A percentile compares a stretch with the other conserved stretches of the same genome.
phyloP scores from a whole-genome alignment of 2,329 filamentous ascomycete genomes.

The Colletotrichum sp. region DNA sequence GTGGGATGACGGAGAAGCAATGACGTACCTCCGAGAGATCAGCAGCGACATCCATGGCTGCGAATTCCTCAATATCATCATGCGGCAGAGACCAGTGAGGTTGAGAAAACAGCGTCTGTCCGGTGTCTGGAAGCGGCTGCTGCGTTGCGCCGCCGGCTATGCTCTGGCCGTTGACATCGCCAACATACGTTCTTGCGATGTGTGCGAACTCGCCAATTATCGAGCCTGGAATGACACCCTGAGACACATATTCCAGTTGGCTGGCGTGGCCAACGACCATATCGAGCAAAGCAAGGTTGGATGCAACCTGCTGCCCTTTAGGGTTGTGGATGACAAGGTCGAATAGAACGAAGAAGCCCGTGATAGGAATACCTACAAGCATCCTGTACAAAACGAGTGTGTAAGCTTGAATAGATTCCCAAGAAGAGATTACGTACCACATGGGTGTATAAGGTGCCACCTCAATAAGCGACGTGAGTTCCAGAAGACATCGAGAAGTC shows the following conservation, averaged over 20 bases:
- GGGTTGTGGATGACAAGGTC: constrained; percentile 42
- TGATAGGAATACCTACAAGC: constrained; percentile 38
- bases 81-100: neutral
- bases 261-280: constrained; percentile 46
- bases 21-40: neutral
- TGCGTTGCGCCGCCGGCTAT: neutral
- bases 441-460: constrained; percentile 32
- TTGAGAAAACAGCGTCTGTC: neutral
- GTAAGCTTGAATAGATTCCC: neutral
- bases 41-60: neutral
- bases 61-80: neutral
- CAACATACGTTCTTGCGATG: constrained; percentile 44
- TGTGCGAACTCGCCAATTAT: constrained; percentile 42
- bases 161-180: constrained; percentile 18
- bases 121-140: neutral
- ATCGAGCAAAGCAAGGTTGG: constrained; percentile 43
- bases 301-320: constrained; percentile 32
- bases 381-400: constrained; percentile 18
- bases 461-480: constrained; percentile 31
- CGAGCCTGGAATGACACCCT: constrained; percentile 36
- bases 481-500: constrained; percentile 29
- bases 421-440: constrained; percentile 23
- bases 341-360: constrained; percentile 44
- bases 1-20: too few relatives aligned
- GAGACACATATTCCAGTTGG: constrained; percentile 41